Evolutionary conservation across 2,329 filamentous ascomycete species (phyloP).

Genomic region (Talaromyces marneffei): DNA sequence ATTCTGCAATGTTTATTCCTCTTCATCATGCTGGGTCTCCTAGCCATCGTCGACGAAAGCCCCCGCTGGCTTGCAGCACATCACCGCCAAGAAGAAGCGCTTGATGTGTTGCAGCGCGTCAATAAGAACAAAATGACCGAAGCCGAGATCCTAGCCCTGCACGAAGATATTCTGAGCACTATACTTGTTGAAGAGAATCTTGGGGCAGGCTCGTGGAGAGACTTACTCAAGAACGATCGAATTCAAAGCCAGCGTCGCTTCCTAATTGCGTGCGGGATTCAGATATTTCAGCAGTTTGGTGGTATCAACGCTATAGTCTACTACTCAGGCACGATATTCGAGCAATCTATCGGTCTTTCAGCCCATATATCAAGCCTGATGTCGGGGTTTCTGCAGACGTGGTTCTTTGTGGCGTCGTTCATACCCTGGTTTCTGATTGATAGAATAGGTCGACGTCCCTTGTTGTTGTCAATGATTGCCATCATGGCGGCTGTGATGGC

Average conservation of each 20-base stretch:
- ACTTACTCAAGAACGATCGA: slow-evolving; percentile 3
- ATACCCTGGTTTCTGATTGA: slow-evolving; percentile 36
- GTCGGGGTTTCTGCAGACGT: slow-evolving; percentile 42
- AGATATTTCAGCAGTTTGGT: slow-evolving; percentile 33
- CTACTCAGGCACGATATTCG: slow-evolving; percentile 37
- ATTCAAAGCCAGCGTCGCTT: slow-evolving; percentile 3
- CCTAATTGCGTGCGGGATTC: slow-evolving; percentile 8
- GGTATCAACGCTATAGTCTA: slow-evolving; percentile 37
- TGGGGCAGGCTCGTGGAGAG: slow-evolving; percentile 1
- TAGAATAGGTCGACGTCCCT: slow-evolving; percentile 29
- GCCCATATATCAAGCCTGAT: slow-evolving; percentile 38
- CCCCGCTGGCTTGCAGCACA: slow-evolving; percentile 42
- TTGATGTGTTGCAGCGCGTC: slow-evolving; percentile 24
- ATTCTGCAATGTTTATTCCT: slow-evolving; percentile 40
- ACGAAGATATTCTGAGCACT: slow-evolving; percentile 1
- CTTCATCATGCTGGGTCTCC: slow-evolving; percentile 34
- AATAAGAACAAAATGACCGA: not conserved
- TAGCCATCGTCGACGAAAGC: slow-evolving; percentile 38
- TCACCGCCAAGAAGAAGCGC: slow-evolving; percentile 33
- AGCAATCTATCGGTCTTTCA: slow-evolving; percentile 36
- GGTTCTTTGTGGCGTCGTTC: slow-evolving; percentile 39
- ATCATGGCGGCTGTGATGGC: slow-evolving; percentile 42
- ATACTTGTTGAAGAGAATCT: not conserved
- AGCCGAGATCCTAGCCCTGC: not conserved
- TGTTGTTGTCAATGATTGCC: slow-evolving; percentile 34